Conservation (phyloP, 352 stramenopile species). For the Peronospora farinosa region DNA sequence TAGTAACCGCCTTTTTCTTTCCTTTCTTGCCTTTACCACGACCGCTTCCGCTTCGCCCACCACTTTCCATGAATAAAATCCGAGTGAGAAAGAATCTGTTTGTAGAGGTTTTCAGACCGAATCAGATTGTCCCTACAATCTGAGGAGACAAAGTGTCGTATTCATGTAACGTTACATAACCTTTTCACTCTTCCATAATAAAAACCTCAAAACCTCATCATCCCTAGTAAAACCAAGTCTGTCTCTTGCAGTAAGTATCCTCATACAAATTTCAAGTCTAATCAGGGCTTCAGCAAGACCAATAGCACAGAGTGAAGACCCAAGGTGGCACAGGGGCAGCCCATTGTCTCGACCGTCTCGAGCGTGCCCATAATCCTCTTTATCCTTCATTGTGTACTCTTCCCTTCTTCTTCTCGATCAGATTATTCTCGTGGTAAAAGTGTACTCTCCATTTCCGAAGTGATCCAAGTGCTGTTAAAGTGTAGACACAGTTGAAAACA, state of each 20-base stretch:
- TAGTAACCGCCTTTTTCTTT: constrained; percentile 14
- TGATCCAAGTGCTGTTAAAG: constrained; percentile 17
- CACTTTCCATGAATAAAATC: constrained; percentile 12
- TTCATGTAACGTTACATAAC: no score
- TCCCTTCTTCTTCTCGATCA: constrained; percentile 13
- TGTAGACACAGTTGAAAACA: not conserved
- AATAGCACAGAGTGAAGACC: constrained; percentile 29
- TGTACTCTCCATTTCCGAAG: constrained; percentile 12
- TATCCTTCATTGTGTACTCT: constrained; percentile 8
- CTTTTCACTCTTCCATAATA: not conserved
- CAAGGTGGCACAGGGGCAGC: constrained; percentile 25
- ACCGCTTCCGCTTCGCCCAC: constrained; percentile 15
- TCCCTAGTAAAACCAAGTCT: not conserved
- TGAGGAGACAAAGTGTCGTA: no score
- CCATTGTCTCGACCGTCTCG: constrained; percentile 26
- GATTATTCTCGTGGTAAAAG: constrained; percentile 11
- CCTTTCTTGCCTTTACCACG: constrained; percentile 30
- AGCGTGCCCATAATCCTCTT: constrained; percentile 13
- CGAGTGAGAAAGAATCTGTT: no score
- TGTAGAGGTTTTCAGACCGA: not conserved
- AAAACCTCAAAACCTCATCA: constrained; percentile 11
- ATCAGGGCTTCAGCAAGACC: constrained; percentile 24
- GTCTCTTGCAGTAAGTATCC: constrained; percentile 2
- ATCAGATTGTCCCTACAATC: no score
- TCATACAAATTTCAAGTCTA: constrained; percentile 21